phyloP scores from a whole-genome alignment of 2,329 filamentous ascomycete genomes.

The Thermochaetoides dissita region DNA sequence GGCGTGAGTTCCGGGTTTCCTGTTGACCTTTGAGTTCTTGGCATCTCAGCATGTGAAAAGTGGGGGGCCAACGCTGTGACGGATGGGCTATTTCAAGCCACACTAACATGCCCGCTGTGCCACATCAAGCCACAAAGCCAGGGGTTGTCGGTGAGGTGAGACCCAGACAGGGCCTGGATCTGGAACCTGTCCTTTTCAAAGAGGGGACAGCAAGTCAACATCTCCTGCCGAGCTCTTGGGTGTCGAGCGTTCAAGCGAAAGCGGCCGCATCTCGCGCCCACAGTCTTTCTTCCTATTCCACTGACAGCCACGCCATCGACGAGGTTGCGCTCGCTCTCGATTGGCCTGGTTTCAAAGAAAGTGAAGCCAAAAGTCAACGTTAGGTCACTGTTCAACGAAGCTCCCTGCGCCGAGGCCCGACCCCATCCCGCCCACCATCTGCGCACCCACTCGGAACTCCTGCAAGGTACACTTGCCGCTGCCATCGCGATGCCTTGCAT shows the following conservation, averaged over 20 bases:
- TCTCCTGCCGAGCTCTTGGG: constrained; percentile 8
- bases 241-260: constrained; percentile 3
- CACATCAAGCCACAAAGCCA: too few relatives aligned
- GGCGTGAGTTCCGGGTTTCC: too few relatives aligned
- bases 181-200: constrained; percentile 18
- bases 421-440: background rate
- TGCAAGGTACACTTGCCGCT: constrained; percentile 6
- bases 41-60: too few relatives aligned
- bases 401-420: background rate
- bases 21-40: too few relatives aligned
- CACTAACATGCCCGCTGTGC: too few relatives aligned
- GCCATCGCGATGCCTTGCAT: background rate
- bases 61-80: too few relatives aligned
- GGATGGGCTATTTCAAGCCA: too few relatives aligned
- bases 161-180: background rate
- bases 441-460: background rate
- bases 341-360: background rate
- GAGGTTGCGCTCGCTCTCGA: constrained; percentile 1
- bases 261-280: constrained; percentile 7
- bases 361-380: too few relatives aligned
- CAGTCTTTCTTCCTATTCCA: background rate
- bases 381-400: background rate
- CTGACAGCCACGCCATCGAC: background rate
- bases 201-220: constrained; percentile 12
- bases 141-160: too few relatives aligned